Base-by-base conservation (phyloP, 352 stramenopile species). In the Phytophthora tentaculata region DNA sequence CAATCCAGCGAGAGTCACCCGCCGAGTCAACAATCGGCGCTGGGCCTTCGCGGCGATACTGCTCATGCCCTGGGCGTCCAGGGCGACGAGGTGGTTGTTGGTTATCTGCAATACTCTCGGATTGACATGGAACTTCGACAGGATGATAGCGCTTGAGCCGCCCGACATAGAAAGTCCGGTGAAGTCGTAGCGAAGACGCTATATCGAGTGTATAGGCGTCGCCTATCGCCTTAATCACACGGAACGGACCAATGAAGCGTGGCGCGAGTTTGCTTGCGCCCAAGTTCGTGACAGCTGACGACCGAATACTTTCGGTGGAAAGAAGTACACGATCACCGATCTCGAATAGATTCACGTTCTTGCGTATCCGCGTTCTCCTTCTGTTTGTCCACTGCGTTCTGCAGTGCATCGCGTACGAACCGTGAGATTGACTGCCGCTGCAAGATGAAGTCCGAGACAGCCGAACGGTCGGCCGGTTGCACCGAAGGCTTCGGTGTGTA, bases 21-120 rank as follows among this genome's bases (percentile, higher is more conserved):
- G 22, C 20, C 19, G 12, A 28, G 22, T 51, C 41, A 19, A 48
- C 17, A 23, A 48, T 6, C 6, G 14, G 41, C 2, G 41, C 7
- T 20, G 17, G 19, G 5, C n/a, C 29, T 26, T 80, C 73, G 51
- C 80, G 64, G 26, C 57, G 76, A 22, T 70, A 48, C 16, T 48
- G 41, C 17, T 5, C 14, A 24, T 16, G 41, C 3, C 17, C 41
- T 16, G 32, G 2, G 3, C 32, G 32, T 10, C 4, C 7, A 6
- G 32, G 32, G 10, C 10, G 32, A 39, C 32, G 32, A 3, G 2
- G 32, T 39, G 4, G 32, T 9, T 10, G 28, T 9, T 32, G 5
- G 28, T 5, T 32, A 32, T 32, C 9, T 32, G 5, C 9, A 8
- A 5, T n/a, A n/a, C n/a, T 32, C 28, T 32, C 28, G 28, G 5